A percentile compares a stretch with the other conserved stretches of the same genome.
phyloP scores from a whole-genome alignment of 2,329 filamentous ascomycete species.

The Lachnellula cervina region DNA sequence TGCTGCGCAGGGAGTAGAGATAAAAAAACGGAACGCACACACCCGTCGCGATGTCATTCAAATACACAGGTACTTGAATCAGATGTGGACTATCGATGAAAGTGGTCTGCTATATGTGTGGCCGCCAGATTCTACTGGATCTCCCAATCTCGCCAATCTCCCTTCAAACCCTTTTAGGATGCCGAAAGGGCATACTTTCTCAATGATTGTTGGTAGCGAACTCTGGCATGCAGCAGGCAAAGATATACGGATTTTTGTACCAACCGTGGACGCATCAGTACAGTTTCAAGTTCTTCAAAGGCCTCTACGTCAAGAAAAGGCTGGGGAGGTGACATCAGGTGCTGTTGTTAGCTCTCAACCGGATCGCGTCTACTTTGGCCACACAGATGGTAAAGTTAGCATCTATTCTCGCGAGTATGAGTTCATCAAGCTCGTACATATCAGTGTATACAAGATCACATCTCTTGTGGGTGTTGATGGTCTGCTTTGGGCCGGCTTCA shows the following conservation, averaged over 20 bases:
- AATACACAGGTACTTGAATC: slow-evolving; percentile 80
- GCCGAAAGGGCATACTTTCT: slow-evolving; percentile 78
- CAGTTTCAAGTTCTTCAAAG: slow-evolving; percentile 72
- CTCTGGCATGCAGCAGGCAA: slow-evolving; percentile 88
- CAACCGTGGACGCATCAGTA: slow-evolving; percentile 60
- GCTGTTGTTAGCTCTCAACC: slow-evolving; percentile 69
- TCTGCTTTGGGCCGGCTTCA: slow-evolving; percentile 89
- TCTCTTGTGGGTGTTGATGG: slow-evolving; percentile 74
- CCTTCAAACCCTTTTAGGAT: slow-evolving; percentile 71
- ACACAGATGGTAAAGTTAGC: slow-evolving; percentile 88
- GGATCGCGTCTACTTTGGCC: slow-evolving; percentile 82
- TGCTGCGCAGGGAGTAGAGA: slow-evolving; percentile 62
- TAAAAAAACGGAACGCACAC: slow-evolving; percentile 67
- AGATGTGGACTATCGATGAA: slow-evolving; percentile 93
- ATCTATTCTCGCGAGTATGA: slow-evolving; percentile 78
- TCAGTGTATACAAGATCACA: slow-evolving; percentile 95
- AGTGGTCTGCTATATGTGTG: slow-evolving; percentile 82
- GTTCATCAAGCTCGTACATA: slow-evolving; percentile 74
- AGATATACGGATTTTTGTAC: slow-evolving; percentile 78
- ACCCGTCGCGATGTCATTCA: slow-evolving; percentile 73
- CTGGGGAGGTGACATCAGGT: slow-evolving; percentile 84
- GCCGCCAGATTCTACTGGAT: slow-evolving; percentile 67
- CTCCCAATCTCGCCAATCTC: slow-evolving; percentile 65
- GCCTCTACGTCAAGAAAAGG: slow-evolving; percentile 65
- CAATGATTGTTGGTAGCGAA: slow-evolving; percentile 76